Evolutionary conservation across 257 asterid species (phyloP).

Genomic region (Ehretia macrophylla): DNA sequence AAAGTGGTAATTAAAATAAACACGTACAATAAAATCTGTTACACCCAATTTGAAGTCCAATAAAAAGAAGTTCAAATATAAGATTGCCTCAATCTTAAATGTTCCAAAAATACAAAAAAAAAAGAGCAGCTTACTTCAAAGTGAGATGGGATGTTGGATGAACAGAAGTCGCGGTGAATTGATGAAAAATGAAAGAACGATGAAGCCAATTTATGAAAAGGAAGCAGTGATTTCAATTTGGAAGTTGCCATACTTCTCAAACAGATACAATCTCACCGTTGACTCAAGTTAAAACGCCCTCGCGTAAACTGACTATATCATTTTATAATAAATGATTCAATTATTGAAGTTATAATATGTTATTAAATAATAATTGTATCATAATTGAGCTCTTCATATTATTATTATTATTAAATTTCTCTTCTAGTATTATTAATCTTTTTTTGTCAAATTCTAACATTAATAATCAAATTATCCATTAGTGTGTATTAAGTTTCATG

Average conservation of each 20-base stretch:
- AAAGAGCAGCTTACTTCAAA: constrained; percentile 34
- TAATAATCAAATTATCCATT: too few relatives aligned
- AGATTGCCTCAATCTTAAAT: neutral
- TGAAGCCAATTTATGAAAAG: constrained; percentile 17
- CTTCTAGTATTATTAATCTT: too few relatives aligned
- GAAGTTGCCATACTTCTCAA: constrained; percentile 20
- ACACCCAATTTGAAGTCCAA: neutral
- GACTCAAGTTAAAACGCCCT: too few relatives aligned
- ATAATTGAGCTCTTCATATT: too few relatives aligned
- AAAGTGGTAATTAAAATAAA: too few relatives aligned
- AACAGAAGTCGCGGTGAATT: constrained; percentile 33
- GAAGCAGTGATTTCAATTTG: constrained; percentile 28
- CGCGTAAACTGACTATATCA: too few relatives aligned
- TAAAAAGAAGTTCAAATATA: neutral
- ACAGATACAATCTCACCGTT: neutral
- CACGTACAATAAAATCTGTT: neutral
- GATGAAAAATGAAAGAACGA: neutral
- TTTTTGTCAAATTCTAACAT: too few relatives aligned
- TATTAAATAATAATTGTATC: too few relatives aligned
- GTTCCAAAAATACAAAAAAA: neutral
- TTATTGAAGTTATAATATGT: too few relatives aligned
- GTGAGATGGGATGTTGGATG: constrained; percentile 35
- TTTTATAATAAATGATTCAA: too few relatives aligned
- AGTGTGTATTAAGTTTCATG: too few relatives aligned
- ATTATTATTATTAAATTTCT: too few relatives aligned